Base-by-base conservation (phyloP, 257 asterid genomes). In the Anisodus tanguticus region DNA sequence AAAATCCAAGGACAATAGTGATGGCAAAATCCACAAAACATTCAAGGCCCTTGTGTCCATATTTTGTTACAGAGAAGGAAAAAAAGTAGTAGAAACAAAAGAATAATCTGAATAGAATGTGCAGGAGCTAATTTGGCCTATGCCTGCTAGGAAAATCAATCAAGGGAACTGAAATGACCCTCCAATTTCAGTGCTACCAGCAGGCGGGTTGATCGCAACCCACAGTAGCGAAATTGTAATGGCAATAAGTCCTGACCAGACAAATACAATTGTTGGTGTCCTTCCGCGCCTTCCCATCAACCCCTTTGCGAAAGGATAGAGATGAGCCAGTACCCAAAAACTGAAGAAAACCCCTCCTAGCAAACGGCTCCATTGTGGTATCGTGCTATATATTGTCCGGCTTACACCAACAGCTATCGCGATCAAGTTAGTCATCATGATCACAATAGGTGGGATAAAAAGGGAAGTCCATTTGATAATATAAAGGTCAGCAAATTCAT, bases 341-440 rank as follows among this genome's bases (percentile, higher is more conserved):
- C 97, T 93, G 57, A 94, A 94, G 93, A 94, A 94, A 60, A 93
- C 97, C 3, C 98, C 98, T 43, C 97, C 98, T 1, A 93, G 84
- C 86, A 93, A 81, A 41, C 97, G 94, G 85, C 97, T 94, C 98
- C 98, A 94, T 84, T 93, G 97, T 35, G 98, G 98, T 63, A 94
- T 90, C 3, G 92, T 81, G 53, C 97, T 94, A 5, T 94, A 94
- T 68, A 94, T 93, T 1, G 98, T 94, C 74, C 98, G 84, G 86
- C 97, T 91, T 22, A 94, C 22, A 19, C 97, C 97, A 53, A 93
- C 97, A 0, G 97, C 98, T 15, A 94, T 92, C 0, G 97, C 97
- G 0, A 93, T 94, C 90, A 94, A 82, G 85, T 94, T 94, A 2
- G 91, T 88, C 12, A 94, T 89, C 97, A 94, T 94, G 81, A 94